These are phyloP conservation scores for Podospora anserina DNA, from an alignment of 495 filamentous ascomycete genomes.

Conservation along the genomic window DNA sequence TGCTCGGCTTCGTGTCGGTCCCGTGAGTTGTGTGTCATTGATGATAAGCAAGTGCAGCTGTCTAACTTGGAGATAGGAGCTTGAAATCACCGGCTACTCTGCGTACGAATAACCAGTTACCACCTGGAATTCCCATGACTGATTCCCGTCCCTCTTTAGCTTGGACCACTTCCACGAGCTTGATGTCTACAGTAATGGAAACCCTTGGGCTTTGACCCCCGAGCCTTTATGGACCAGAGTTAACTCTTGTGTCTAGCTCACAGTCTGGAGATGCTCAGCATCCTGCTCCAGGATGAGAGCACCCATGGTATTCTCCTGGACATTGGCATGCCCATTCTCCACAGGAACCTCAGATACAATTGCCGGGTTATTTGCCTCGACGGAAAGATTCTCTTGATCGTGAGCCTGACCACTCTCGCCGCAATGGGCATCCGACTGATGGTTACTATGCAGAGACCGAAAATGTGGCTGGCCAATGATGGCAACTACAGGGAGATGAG, in stretches of 20 bases:
- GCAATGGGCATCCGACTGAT: neutral
- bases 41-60: neutral
- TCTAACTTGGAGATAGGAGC: conserved; percentile 21
- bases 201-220: neutral
- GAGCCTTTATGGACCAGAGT: neutral
- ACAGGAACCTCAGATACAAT: conserved; percentile 71
- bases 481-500: conserved; percentile 70
- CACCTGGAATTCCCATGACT: neutral
- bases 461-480: conserved; percentile 79
- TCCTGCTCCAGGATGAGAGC: conserved; percentile 60
- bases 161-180: conserved; percentile 68
- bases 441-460: conserved; percentile 52
- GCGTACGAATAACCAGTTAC: neutral
- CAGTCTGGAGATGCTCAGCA: conserved; percentile 67
- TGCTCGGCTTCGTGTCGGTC: conserved; percentile 72
- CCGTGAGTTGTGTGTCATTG: conserved; percentile 33
- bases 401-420: neutral
- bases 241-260: conserved; percentile 38
- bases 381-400: conserved; percentile 66
- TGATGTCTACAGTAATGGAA: conserved; percentile 45
- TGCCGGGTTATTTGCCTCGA: conserved; percentile 61
- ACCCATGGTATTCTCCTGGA: conserved; percentile 78
- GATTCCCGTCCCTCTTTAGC: conserved; percentile 37
- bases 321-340: conserved; percentile 65
- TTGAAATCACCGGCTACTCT: conserved; percentile 56